Conservation (phyloP, 441 rosid genomes). For the Bruguiera hainesii region DNA sequence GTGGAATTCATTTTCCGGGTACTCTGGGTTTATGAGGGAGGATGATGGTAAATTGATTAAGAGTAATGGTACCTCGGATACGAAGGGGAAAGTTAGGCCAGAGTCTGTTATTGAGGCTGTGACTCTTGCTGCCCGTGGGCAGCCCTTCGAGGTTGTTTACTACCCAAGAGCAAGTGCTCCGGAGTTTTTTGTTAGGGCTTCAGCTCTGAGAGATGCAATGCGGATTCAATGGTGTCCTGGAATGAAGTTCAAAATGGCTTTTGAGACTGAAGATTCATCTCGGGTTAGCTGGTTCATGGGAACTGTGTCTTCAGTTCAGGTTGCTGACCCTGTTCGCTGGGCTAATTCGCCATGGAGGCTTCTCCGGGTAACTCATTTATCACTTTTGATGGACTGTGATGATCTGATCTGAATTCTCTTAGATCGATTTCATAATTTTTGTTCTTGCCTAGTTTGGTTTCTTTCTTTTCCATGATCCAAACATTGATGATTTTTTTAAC, state of each 20-base stretch:
- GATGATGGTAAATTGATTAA: conserved; percentile 44
- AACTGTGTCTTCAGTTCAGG: conserved; percentile 75
- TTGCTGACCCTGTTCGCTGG: conserved; percentile 80
- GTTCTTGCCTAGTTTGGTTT: no score
- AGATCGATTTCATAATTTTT: no score
- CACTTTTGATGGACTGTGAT: not conserved
- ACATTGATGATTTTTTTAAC: no score
- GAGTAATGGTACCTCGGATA: conserved; percentile 36
- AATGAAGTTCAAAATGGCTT: conserved; percentile 97
- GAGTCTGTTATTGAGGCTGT: conserved; percentile 82
- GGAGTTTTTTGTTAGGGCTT: conserved; percentile 76
- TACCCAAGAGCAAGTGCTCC: conserved; percentile 84
- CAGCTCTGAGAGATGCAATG: conserved; percentile 67
- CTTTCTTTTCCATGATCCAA: no score
- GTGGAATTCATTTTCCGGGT: conserved; percentile 61
- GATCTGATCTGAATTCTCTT: no score
- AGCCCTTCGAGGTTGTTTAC: conserved; percentile 78
- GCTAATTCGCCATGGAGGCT: conserved; percentile 93
- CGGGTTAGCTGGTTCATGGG: conserved; percentile 99
- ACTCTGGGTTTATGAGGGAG: conserved; percentile 52
- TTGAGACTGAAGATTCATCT: conserved; percentile 91
- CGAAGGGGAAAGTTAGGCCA: conserved; percentile 49
- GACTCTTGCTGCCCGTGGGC: conserved; percentile 57
- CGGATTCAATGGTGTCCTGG: conserved; percentile 83
- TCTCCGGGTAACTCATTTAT: conserved; percentile 57